phyloP scores from a whole-genome alignment of 2,329 filamentous ascomycete genomes.

The Penicillium psychrosexuale region DNA sequence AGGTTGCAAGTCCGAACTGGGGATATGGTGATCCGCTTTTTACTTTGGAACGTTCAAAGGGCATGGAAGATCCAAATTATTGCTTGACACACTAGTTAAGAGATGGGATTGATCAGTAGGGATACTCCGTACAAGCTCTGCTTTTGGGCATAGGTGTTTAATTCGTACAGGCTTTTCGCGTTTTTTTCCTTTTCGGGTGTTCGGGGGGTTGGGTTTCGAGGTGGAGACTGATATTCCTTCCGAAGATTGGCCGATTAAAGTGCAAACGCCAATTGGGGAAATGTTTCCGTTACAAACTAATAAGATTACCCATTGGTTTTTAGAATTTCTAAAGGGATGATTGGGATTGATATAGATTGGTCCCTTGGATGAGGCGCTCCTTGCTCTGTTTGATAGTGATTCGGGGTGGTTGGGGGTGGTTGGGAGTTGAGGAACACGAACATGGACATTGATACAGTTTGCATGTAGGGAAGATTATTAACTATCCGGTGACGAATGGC shows the following conservation, averaged over 20 bases:
- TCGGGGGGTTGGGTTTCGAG: conserved; percentile 1
- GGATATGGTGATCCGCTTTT: conserved; percentile 10
- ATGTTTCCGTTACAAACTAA: not conserved
- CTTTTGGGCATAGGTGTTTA: not conserved
- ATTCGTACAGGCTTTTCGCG: not conserved
- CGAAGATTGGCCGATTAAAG: conserved; percentile 19
- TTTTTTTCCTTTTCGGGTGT: conserved; percentile 2
- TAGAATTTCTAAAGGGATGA: not conserved
- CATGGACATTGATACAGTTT: not conserved
- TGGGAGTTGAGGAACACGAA: conserved; percentile 4
- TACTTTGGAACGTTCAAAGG: conserved; percentile 3
- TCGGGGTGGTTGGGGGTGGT: conserved; percentile 4
- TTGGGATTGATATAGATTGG: conserved; percentile 2
- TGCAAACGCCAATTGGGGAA: not conserved
- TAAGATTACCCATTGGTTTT: not conserved
- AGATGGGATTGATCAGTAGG: not conserved
- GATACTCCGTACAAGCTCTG: not conserved
- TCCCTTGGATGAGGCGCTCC: conserved; percentile 1
- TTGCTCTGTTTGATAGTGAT: conserved; percentile 4
- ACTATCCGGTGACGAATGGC: not conserved
- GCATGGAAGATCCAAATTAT: not conserved
- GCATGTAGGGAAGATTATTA: not conserved
- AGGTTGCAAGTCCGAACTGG: conserved; percentile 20
- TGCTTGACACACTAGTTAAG: not conserved
- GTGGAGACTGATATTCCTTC: conserved; percentile 1